Percentiles rank a stretch among this genome's conserved stretches.
These are phyloP conservation scores for Blastobotrys chiropterorum DNA, from an alignment of 805 yeast genomes.

Conservation along the genomic window DNA sequence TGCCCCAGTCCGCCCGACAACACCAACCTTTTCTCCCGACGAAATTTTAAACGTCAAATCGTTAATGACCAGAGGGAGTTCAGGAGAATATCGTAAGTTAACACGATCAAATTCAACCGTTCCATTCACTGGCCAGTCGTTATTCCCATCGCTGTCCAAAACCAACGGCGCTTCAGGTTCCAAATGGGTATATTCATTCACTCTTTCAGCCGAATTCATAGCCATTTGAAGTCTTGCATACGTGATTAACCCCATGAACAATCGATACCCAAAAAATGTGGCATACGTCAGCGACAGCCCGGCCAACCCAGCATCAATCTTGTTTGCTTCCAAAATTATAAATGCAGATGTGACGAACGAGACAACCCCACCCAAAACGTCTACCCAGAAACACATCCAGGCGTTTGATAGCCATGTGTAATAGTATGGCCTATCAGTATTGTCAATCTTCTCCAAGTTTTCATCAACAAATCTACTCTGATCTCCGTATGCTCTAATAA, in stretches of 20 bases:
- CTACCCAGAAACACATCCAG: conserved; percentile 85
- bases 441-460: conserved; percentile 72
- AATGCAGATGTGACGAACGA: conserved; percentile 74
- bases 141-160: conserved; percentile 24
- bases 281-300: conserved; percentile 92
- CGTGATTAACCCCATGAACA: conserved; percentile 86
- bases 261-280: conserved; percentile 76
- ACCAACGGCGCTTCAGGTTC: conserved; percentile 54
- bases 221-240: conserved; percentile 87
- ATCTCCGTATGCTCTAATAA: conserved; percentile 93
- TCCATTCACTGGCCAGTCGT: conserved; percentile 80
- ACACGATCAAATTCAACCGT: conserved; percentile 65
- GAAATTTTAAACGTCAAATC: conserved; percentile 74
- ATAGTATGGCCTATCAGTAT: conserved; percentile 83
- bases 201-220: conserved; percentile 92
- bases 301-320: conserved; percentile 84
- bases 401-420: conserved; percentile 91
- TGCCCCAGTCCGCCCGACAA: conserved; percentile 98
- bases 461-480: conserved; percentile 76
- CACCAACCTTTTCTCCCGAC: conserved; percentile 77
- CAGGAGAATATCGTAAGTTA: conserved; percentile 80
- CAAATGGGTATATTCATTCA: conserved; percentile 87
- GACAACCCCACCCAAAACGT: conserved; percentile 74
- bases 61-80: conserved; percentile 79
- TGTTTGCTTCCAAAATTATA: conserved; percentile 56